Evolutionary conservation across 352 stramenopile species (phyloP), one percentile per base, ranked within the genome.

Genomic region (Thalassiosira hispida): DNA sequence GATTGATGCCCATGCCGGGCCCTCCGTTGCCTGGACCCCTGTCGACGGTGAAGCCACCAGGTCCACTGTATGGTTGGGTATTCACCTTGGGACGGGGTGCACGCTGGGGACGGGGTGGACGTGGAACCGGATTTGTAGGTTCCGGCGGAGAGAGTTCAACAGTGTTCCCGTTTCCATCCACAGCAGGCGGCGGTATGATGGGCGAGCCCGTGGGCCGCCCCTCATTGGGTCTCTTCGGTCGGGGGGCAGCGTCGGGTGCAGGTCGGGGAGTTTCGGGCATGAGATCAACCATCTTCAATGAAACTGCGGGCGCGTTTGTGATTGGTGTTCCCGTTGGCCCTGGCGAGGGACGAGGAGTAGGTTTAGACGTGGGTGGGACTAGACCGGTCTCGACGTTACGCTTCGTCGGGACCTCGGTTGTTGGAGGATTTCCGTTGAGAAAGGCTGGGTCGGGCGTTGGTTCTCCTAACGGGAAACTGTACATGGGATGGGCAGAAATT

Each of bases 361-460:
- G 31, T 38, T 38, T 38, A 3, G 31, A 2, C 0, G 59, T 67
- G 53, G 66, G 66, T 60, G 29, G 47, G 29, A 38, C 3, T 49
- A 42, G 20, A 27, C 56, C 73, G 25, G 47, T 63, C 46, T 76
- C 63, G 1, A 81, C 65, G 18, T 49, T 75, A 16, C 73, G 63
- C 27, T 53, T 20, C 16, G 55, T 76, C 23, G 73, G 73, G 18
- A 49, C 47, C 33, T 66, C 65, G 4, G 65, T 46, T 14, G 8
- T 1, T 0, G 60, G 35, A 7, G 59, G 9, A 25, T 55, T 46
- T 4, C 40, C 40, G 11, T 49, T 49, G 40, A 49, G 9, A 12
- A 20, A 49, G 40, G n/a, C 40, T 16, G 40, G 40, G 11, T 49
- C 40, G 3, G 49, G 33, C 0, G 33, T 65, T 22, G 71, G 42